These are phyloP conservation scores for Fusarium sp. DNA, from an alignment of 2,329 filamentous ascomycete species.

Conservation along the genomic window DNA sequence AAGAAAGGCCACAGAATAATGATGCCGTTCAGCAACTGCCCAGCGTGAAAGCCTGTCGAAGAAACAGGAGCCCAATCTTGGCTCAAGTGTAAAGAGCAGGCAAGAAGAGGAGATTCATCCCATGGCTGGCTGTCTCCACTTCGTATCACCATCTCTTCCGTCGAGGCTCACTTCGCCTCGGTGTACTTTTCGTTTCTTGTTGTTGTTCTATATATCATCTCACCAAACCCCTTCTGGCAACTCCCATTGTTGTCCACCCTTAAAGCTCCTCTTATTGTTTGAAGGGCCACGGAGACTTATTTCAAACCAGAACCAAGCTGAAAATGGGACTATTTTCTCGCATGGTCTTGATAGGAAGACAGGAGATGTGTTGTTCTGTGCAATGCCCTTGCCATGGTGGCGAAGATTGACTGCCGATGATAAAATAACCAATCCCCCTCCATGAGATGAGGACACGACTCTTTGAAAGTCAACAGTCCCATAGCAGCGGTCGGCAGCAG, in stretches of 20 bases:
- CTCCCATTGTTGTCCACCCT: neutral
- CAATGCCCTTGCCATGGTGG: too few relatives aligned
- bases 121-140: neutral
- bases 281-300: neutral
- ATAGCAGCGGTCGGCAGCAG: neutral
- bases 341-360: neutral
- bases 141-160: neutral
- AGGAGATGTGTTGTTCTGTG: neutral
- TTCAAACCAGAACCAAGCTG: neutral
- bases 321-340: neutral
- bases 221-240: neutral
- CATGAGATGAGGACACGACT: too few relatives aligned
- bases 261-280: neutral
- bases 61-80: neutral
- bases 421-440: neutral
- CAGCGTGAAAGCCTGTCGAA: neutral
- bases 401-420: too few relatives aligned
- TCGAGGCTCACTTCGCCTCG: neutral
- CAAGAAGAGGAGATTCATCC: neutral
- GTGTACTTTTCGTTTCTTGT: neutral
- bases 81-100: neutral
- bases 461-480: neutral
- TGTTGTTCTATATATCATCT: neutral
- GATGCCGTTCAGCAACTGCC: neutral
- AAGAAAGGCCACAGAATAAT: neutral